phyloP scores from a whole-genome alignment of 768 basidiomycete species.

The Tephrocybe sp. region DNA sequence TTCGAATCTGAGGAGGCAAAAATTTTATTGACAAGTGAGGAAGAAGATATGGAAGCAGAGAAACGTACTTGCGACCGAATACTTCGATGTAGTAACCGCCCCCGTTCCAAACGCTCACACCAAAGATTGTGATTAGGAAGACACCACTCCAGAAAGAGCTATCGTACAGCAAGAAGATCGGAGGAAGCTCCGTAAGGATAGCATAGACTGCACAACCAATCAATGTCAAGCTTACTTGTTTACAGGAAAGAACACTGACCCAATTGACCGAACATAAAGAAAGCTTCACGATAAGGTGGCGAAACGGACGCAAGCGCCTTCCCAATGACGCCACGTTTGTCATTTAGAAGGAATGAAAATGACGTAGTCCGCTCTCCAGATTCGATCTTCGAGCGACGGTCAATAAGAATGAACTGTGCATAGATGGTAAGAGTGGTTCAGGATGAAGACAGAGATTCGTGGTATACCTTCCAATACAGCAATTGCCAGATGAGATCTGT shows the following conservation, averaged over 20 bases:
- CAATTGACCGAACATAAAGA: constrained; percentile 87
- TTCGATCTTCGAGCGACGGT: constrained; percentile 85
- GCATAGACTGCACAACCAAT: constrained; percentile 63
- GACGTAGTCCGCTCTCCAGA: constrained; percentile 92
- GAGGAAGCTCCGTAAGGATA: constrained; percentile 82
- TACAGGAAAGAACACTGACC: constrained; percentile 42
- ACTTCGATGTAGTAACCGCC: constrained; percentile 96
- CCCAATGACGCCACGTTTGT: constrained; percentile 85
- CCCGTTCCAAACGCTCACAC: constrained; percentile 93
- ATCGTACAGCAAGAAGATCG: constrained; percentile 81
- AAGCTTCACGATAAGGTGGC: constrained; percentile 59
- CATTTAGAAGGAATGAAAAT: constrained; percentile 84
- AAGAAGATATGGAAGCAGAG: background rate
- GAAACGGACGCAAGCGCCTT: constrained; percentile 61
- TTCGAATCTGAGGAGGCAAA: constrained; percentile 65
- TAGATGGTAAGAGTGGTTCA: constrained; percentile 2
- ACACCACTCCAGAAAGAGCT: constrained; percentile 74
- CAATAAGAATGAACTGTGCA: constrained; percentile 76
- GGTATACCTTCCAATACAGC: constrained; percentile 83
- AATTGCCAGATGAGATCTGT: constrained; percentile 91
- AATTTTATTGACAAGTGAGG: constrained; percentile 8
- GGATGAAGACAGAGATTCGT: background rate
- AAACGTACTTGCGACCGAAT: constrained; percentile 89
- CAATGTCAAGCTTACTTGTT: background rate
- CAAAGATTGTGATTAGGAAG: constrained; percentile 80